Evolutionary conservation across 257 asterid species (phyloP).

Genomic region (Gardenia jasminoides): DNA sequence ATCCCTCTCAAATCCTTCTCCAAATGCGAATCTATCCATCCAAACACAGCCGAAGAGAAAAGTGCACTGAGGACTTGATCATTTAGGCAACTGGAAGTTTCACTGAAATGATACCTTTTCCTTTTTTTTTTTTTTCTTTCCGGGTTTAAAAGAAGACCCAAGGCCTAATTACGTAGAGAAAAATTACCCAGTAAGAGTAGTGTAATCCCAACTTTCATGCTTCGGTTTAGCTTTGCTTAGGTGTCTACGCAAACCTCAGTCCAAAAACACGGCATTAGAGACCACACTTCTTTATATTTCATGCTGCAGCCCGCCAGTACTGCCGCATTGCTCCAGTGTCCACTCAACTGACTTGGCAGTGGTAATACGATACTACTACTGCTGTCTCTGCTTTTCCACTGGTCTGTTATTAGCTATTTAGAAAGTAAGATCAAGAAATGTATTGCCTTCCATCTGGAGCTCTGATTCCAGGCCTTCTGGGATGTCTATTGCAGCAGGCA

Average conservation of each 20-base stretch:
- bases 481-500: slow-evolving; percentile 26
- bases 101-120: too few relatives aligned
- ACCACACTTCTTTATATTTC: neutral
- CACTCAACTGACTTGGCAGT: neutral
- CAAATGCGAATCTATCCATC: too few relatives aligned
- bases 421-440: slow-evolving; percentile 14
- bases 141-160: too few relatives aligned
- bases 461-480: slow-evolving; percentile 4
- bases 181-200: neutral
- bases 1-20: too few relatives aligned
- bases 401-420: neutral
- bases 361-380: neutral
- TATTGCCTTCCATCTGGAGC: neutral
- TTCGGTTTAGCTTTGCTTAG: slow-evolving; percentile 14
- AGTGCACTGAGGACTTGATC: too few relatives aligned
- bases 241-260: slow-evolving; percentile 27
- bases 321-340: neutral
- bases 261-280: neutral
- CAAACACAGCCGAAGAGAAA: too few relatives aligned
- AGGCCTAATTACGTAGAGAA: too few relatives aligned
- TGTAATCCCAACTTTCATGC: too few relatives aligned
- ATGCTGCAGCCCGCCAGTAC: neutral
- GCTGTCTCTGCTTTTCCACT: neutral
- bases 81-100: too few relatives aligned
- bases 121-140: too few relatives aligned